Percentiles rank a stretch among this genome's conserved stretches.
Conservation (phyloP, 129 eudicot species). For the Pseudognaphalium luteoalbum region DNA sequence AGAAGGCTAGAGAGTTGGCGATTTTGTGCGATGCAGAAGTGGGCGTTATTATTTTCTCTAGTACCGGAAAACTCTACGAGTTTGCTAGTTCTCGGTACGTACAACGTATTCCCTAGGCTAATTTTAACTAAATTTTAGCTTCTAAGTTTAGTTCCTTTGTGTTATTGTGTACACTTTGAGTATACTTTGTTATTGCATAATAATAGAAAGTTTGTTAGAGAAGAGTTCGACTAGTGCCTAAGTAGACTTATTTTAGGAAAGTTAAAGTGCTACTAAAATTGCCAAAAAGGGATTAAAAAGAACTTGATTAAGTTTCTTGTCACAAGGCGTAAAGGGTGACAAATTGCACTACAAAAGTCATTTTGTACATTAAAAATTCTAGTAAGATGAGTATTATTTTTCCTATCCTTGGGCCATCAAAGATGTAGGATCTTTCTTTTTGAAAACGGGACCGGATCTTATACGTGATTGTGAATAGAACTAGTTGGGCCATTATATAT, state of each 20-base stretch:
- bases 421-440: background rate
- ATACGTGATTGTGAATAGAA: background rate
- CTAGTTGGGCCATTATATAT: background rate
- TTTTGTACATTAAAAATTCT: background rate
- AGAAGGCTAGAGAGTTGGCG: slow-evolving; percentile 76
- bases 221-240: background rate
- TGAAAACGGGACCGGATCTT: background rate
- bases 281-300: background rate
- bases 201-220: slow-evolving; percentile 2
- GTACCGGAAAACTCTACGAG: slow-evolving; percentile 73
- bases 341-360: no score
- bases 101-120: slow-evolving; percentile 5
- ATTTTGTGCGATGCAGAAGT: slow-evolving; percentile 73
- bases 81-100: slow-evolving; percentile 67
- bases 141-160: background rate
- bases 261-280: background rate
- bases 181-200: background rate
- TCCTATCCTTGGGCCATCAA: background rate
- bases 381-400: background rate
- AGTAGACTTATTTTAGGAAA: background rate
- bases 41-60: slow-evolving; percentile 73
- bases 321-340: background rate
- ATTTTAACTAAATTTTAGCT: background rate
- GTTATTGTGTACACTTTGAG: no score
- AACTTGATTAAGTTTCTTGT: background rate